Base-by-base conservation (phyloP, 1,284 basidiomycete genomes). In the Paramarasmius palmivorus region DNA sequence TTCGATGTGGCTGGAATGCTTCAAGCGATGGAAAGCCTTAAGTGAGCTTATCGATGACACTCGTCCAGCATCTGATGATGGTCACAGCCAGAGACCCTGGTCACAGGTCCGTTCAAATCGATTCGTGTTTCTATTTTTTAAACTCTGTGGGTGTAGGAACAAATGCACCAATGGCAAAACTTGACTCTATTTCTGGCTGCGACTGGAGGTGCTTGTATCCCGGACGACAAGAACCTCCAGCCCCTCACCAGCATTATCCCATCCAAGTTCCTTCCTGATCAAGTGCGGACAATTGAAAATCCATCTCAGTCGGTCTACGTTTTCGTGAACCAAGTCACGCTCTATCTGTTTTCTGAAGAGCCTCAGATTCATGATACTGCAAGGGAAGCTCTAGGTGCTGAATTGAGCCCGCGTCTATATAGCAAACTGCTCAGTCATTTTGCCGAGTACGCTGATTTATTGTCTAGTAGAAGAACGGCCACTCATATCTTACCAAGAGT, bases 91-190 rank as follows among this genome's bases (percentile, higher is more conserved):
- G 36, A 38, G 35, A 6, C 34, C 32, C 36, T 25, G 29, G 45
- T 42, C 39, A 19, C 34, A 22, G 45, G 35, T 45, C 17, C 49
- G 22, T 47, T 26, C 20, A 34, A 47, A 36, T 22, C 36, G 40
- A 35, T 44, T 19, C n/a, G 22, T 29, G 19, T 4, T 45, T n/a
- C 12, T 17, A 12, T 10, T 23, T 25, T 34, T 20, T 37, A 37
- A 22, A 23, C 14, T 3, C 41, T 57, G 36, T 39, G 15, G 35
- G 41, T 56, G 9, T 61, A 92, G 86, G 91, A 93, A 17, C 81
- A 86, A 57, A 82, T 86, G 39, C 81, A 79, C 38, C 85, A 93
- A 60, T 97, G 94, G 94, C 89, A 93, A 64, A 94, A 96, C 67
- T 75, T 93, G 20, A 88, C 91, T 0, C 74, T 93, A 25, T 92